Evolutionary conservation across 2,329 filamentous ascomycete species (phyloP), one percentile per base, ranked within the genome.

Genomic region (Nakataea oryzae): DNA sequence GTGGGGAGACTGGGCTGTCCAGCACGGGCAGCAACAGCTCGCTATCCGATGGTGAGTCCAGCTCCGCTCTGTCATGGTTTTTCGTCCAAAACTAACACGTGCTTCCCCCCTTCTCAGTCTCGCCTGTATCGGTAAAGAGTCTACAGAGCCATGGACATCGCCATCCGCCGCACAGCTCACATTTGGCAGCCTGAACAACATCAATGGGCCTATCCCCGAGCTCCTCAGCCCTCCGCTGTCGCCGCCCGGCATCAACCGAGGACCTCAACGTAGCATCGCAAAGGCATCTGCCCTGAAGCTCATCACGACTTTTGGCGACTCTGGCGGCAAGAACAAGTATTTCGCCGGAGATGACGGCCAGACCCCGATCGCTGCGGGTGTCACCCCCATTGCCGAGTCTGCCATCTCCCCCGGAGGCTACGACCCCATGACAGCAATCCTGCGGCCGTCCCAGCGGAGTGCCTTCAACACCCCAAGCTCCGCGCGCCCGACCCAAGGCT

Each of bases 1-100:
- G 78, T 99, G 95, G 95, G 95, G 95, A 63, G 93, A 97, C 70
- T 87, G 90, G 78, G 91, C 93, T 50, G 87, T 97, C 14, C 87
- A 90, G 65, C 88, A 95, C 68, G 89, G 90, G 21, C 89, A 96
- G 69, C 90, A 95, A 66, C 90, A 96, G 69, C 79, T 99, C 57
- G 95, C 95, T 24, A 95, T 97, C 59, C 83, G 93, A 69, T 97
- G 88, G 79, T 81, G 72, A 67, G 76, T 73, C 60, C 21, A n/a
- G n/a, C 26, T 56, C 59, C 29, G 14, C 47, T 59, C 34, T 59
- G 32, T 26, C 26, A 21, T 55, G 14, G 13, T 21, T 28, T 13
- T 54, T 54, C 8, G 26, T 28, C 7, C 8, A 21, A 32, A 12
- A 17, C 56, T 55, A 55, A 50, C 27, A 8, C 9, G 5, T 47